A percentile compares a stretch with the other conserved stretches of the same genome.
phyloP scores from a whole-genome alignment of 768 basidiomycete species.

The Imleria badia region DNA sequence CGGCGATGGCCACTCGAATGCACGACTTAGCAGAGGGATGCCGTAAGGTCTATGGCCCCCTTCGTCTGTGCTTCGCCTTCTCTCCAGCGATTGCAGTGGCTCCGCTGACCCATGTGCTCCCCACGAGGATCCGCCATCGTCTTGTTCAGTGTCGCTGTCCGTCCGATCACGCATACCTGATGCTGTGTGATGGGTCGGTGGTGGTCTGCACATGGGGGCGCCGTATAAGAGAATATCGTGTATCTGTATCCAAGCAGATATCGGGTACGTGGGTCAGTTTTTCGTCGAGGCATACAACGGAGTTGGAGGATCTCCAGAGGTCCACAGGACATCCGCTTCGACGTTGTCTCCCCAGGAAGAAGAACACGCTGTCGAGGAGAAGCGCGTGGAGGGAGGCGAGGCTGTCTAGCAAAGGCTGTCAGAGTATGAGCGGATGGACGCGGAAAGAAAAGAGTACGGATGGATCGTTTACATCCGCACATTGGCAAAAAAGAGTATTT shows the following conservation, averaged over 20 bases:
- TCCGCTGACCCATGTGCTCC: slow-evolving; percentile 17
- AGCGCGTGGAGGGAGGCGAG: slow-evolving; percentile 6
- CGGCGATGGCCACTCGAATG: slow-evolving; percentile 26
- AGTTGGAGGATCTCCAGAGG: slow-evolving; percentile 11
- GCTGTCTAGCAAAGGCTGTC: slow-evolving; percentile 3
- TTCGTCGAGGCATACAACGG: slow-evolving; percentile 16
- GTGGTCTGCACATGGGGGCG: slow-evolving; percentile 26
- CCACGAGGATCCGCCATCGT: slow-evolving; percentile 42
- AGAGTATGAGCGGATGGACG: slow-evolving; percentile 18
- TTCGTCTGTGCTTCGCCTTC: slow-evolving; percentile 21
- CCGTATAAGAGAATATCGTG: slow-evolving; percentile 21
- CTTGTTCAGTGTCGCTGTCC: slow-evolving; percentile 44
- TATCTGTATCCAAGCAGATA: slow-evolving; percentile 6
- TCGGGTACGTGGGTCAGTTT: slow-evolving; percentile 20
- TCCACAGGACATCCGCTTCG: slow-evolving; percentile 26
- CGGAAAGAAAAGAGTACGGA: slow-evolving; percentile 31
- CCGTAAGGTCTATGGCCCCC: slow-evolving; percentile 13
- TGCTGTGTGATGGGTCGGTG: slow-evolving; percentile 16
- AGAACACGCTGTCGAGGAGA: slow-evolving; percentile 9
- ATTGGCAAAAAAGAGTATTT: slow-evolving; percentile 24
- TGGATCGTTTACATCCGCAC: slow-evolving; percentile 32
- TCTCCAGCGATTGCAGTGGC: slow-evolving; percentile 1
- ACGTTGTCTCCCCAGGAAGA: slow-evolving; percentile 5
- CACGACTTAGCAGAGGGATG: slow-evolving; percentile 17
- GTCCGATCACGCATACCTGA: slow-evolving; percentile 29